These are phyloP conservation scores for Diphasiastrum complanatum DNA, from an alignment of 83 land plant species.

Conservation along the genomic window DNA sequence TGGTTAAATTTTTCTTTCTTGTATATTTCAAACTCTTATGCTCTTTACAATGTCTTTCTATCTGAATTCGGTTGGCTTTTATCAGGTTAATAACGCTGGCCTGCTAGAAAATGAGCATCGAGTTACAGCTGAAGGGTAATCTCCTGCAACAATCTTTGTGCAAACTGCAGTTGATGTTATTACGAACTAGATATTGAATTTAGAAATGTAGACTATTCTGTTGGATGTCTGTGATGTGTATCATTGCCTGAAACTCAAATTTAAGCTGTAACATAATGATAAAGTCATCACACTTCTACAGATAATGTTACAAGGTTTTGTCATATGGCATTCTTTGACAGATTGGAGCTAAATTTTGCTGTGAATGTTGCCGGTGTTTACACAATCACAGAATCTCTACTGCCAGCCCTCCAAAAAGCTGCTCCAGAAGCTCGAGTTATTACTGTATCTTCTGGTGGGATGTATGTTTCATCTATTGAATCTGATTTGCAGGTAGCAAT, in stretches of 20 bases:
- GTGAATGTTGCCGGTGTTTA: constrained; percentile 79
- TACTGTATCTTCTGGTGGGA: constrained; percentile 92
- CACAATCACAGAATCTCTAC: constrained; percentile 62
- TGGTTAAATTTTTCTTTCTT: no score
- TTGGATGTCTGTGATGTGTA: no score
- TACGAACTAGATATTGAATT: not conserved
- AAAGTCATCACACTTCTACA: not conserved
- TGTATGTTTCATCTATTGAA: constrained; percentile 62
- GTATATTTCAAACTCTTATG: not conserved
- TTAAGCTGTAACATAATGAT: not conserved
- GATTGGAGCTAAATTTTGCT: constrained; percentile 84
- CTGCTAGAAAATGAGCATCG: constrained; percentile 54
- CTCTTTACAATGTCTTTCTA: not conserved
- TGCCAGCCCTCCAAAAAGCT: constrained; percentile 76
- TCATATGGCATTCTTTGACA: constrained; percentile 22
- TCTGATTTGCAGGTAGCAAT: constrained; percentile 59
- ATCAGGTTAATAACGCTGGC: constrained; percentile 92
- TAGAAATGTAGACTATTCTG: no score
- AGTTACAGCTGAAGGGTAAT: constrained; percentile 67
- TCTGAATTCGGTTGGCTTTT: not conserved
- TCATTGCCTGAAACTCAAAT: not conserved
- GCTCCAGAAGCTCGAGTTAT: constrained; percentile 88
- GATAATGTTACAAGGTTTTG: not conserved
- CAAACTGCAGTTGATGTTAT: not conserved
- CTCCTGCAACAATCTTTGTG: not conserved